Base-by-base conservation (phyloP, 73 alveolate genomes). In the Breviolum minutum region DNA sequence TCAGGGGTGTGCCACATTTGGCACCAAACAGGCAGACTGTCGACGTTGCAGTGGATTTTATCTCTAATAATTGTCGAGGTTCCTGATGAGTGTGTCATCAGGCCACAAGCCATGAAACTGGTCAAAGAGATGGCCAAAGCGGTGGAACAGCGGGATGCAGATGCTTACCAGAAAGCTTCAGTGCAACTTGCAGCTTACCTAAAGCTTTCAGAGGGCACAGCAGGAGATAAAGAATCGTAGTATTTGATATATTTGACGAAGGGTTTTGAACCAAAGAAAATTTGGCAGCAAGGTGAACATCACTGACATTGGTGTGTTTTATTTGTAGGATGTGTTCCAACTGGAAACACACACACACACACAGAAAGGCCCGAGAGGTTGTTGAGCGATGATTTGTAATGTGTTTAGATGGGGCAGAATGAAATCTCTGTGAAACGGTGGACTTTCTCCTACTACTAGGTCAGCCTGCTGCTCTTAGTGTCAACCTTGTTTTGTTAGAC, bases 81-180 rank as follows among this genome's bases (percentile, higher is more conserved):
- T 73, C 30, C 48, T 20, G 83, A 17, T 24, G 8, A 73, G n/a
- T 29, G 82, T 20, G 48, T 13, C 27, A 11, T 66, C 48, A 80
- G 88, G 68, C 88, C 88, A 12, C 64, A 83, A 74, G 92, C 92
- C 48, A 26, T 83, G 24, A 54, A 83, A 26, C 64, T n/a, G n/a
- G 62, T 83, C 76, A 60, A 83, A 27, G 92, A 54, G 62, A 83
- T 83, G 92, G 92, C 92, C 26, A 54, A 61, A 54, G 92, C 92
- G 14, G 92, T 83, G 27, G 92, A 62, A 61, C 71, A 26, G 6
- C 92, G 92, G 8, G 76, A 83, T 26, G 92, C 92, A 2, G 92
- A 83, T 24, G 92, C 61, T 26, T 83, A 61, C 26, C 92, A 83
- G 76, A 83, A 61, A 54, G 92, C 76, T 8, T 54, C 92, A 26